Evolutionary conservation across 345 rosid genomes (phyloP).

Genomic region (Boechera retrofracta): DNA sequence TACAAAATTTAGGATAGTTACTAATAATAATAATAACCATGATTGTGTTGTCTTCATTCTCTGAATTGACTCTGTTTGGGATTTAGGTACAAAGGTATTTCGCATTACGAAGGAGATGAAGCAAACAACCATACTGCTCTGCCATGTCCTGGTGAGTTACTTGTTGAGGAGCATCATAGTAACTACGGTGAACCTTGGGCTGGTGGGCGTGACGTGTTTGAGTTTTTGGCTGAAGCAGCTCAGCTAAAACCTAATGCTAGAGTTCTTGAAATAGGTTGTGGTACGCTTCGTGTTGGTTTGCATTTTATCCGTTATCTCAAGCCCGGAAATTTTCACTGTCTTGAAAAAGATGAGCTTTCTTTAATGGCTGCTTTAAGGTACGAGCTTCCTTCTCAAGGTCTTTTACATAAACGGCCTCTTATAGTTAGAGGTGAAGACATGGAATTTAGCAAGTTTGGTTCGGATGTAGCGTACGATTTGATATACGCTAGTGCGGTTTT

Average conservation of each 20-base stretch:
- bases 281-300: constrained; percentile 85
- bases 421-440: constrained; percentile 81
- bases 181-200: constrained; percentile 99
- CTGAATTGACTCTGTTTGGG: neutral
- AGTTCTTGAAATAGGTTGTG: constrained; percentile 93
- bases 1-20: neutral
- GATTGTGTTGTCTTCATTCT: neutral
- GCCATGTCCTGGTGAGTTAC: constrained; percentile 92
- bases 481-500: constrained; percentile 93
- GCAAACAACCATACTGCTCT: constrained; percentile 68
- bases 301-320: constrained; percentile 80
- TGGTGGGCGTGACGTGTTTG: constrained; percentile 92
- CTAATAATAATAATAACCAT: too few relatives aligned
- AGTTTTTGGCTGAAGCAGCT: constrained; percentile 75
- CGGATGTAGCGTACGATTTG: constrained; percentile 62
- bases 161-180: constrained; percentile 93
- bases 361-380: constrained; percentile 86
- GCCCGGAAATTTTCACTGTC: constrained; percentile 72
- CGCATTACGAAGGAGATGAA: constrained; percentile 74
- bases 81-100: constrained; percentile 81
- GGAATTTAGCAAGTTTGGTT: constrained; percentile 79
- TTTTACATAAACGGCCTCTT: constrained; percentile 73
- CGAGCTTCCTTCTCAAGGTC: constrained; percentile 95
- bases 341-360: constrained; percentile 91
- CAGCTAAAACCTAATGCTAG: constrained; percentile 55